Conservation (phyloP, 2,329 filamentous ascomycete species). For the Phialophora verrucosa region DNA sequence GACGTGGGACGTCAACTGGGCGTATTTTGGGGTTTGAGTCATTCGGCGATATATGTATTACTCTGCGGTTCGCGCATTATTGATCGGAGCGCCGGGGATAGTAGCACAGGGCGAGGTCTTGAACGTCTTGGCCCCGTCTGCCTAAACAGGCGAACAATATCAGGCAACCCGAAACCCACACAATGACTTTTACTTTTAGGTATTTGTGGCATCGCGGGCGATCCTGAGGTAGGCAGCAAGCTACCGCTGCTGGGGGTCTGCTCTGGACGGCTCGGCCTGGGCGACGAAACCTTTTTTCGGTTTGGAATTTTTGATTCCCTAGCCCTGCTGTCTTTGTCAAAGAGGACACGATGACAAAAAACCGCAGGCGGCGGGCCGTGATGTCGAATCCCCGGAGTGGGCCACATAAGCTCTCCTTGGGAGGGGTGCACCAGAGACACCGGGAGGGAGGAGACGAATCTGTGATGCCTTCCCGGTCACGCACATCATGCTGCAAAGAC, state of each 20-base stretch:
- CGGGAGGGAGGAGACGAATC: not conserved
- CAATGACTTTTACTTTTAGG: constrained; percentile 12
- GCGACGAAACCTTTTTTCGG: not conserved
- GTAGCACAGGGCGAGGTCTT: constrained; percentile 11
- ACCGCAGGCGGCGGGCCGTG: not conserved
- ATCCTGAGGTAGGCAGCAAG: constrained; percentile 15
- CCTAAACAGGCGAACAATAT: constrained; percentile 23
- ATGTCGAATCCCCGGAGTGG: constrained; percentile 7
- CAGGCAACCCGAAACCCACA: constrained; percentile 21
- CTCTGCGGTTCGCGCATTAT: constrained; percentile 8
- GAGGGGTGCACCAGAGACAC: not conserved
- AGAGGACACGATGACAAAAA: not conserved
- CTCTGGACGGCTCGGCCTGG: not conserved
- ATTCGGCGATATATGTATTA: constrained; percentile 21
- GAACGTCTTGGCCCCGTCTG: constrained; percentile 14
- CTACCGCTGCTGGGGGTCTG: not conserved
- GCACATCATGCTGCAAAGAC: not conserved
- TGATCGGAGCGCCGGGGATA: constrained; percentile 3
- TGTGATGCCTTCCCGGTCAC: not conserved
- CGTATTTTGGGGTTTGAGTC: constrained; percentile 14
- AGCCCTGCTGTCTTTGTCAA: not conserved
- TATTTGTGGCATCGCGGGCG: not conserved
- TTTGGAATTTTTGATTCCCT: constrained; percentile 18
- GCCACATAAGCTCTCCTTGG: constrained; percentile 1
- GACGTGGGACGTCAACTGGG: constrained; percentile 3